phyloP scores from a whole-genome alignment of 306 rosid species.

The Cicer judaicum region DNA sequence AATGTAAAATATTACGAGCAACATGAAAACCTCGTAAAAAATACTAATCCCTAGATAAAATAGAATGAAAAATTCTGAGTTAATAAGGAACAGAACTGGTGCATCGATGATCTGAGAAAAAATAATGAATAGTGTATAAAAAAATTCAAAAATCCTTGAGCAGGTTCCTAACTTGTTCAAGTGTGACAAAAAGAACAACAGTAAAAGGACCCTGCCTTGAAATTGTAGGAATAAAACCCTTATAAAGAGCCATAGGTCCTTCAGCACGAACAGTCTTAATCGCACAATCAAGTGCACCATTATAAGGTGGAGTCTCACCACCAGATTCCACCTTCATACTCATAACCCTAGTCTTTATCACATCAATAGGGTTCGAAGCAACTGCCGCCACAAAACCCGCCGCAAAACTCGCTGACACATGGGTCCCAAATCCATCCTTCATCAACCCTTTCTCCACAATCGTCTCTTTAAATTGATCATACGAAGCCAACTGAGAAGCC shows the following conservation, averaged over 20 bases:
- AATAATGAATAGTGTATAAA: neutral
- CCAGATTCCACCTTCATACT: conserved; percentile 73
- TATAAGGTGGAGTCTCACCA: conserved; percentile 58
- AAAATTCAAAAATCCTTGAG: conserved; percentile 55
- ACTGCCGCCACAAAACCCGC: conserved; percentile 92
- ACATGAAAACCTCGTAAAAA: neutral
- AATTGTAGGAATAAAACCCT: conserved; percentile 84
- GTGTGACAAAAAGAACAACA: conserved; percentile 82
- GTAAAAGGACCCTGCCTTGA: conserved; percentile 92
- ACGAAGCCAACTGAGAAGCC: conserved; percentile 86
- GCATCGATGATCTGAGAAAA: conserved; percentile 5
- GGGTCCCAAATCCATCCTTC: conserved; percentile 76
- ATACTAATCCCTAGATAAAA: neutral
- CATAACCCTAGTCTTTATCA: conserved; percentile 92
- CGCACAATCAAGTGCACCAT: conserved; percentile 82
- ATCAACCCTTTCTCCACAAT: conserved; percentile 61
- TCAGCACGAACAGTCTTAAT: conserved; percentile 73
- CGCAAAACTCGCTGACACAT: conserved; percentile 82
- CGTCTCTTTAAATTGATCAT: conserved; percentile 77
- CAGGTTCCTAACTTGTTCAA: conserved; percentile 80
- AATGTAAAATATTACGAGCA: neutral
- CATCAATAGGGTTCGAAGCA: conserved; percentile 91
- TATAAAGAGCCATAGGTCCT: conserved; percentile 83
- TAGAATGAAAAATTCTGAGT: neutral
- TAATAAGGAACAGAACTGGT: neutral